Base-by-base conservation (phyloP, 148 eudicot genomes). In the Mesembryanthemum crystallinum region DNA sequence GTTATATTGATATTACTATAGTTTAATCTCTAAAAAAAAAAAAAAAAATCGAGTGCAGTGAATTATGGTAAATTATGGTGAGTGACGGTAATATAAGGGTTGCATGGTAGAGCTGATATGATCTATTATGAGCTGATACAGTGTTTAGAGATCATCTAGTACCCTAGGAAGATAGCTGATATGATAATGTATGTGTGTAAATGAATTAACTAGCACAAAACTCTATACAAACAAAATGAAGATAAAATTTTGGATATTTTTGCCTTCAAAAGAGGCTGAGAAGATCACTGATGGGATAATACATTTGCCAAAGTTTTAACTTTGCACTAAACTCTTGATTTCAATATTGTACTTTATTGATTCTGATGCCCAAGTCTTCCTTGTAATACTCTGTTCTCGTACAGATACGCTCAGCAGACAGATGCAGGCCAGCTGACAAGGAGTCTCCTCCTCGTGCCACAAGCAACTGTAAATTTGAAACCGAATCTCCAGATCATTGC, bases 341-440 rank as follows among this genome's bases (percentile, higher is more conserved):
- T 45, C 11, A 45, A 8, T 11, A 10, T 39, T 39, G 43, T 60
- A 61, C 45, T 33, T 15, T 60, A 24, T 30, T 1, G 24, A 8
- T 73, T 39, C 28, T 69, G 18, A 71, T 29, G 55, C 57, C n/a
- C 58, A 10, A 21, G 1, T 1, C 55, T 25, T 23, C 1, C 29
- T 49, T 51, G n/a, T n/a, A n/a, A n/a, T 39, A 18, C 64, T 21
- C 24, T 25, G 30, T 27, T 42, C 27, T 33, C 60, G 52, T 75
- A 75, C 87, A 94, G 98, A 82, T 83, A 79, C 20, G 97, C 98
- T 29, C 98, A 95, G 55, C 90, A 90, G 73, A 92, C 98, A 58
- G 96, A 95, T 83, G 98, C 98, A 7, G 94, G 97, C 13, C 98
- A 92, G 73, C 86, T 95, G n/a, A 89, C 94, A 32, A 90, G 97